phyloP scores from a whole-genome alignment of 768 basidiomycete species.

The Agaricus sinodeliciosus region DNA sequence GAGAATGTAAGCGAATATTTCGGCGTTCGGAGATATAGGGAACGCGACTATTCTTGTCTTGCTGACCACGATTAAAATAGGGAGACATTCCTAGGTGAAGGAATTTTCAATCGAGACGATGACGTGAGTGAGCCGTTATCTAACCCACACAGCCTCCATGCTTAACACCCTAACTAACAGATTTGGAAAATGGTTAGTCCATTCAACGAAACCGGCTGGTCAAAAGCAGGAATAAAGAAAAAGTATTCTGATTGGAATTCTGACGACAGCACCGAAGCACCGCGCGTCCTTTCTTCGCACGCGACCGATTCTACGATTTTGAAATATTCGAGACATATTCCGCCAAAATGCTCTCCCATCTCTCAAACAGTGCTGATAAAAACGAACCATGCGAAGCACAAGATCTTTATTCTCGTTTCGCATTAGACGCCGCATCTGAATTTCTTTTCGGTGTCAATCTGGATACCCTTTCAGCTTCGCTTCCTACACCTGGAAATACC shows the following conservation, averaged over 20 bases:
- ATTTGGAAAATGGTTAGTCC: slow-evolving; percentile 57
- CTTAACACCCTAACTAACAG: slow-evolving; percentile 18
- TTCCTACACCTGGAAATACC: slow-evolving; percentile 43
- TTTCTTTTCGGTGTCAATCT: slow-evolving; percentile 66
- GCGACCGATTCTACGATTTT: slow-evolving; percentile 66
- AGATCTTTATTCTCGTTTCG: slow-evolving; percentile 62
- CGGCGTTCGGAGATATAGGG: not conserved
- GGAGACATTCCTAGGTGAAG: slow-evolving; percentile 62
- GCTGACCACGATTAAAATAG: slow-evolving; percentile 17
- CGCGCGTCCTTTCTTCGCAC: slow-evolving; percentile 68
- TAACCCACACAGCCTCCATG: not conserved
- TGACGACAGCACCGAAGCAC: slow-evolving; percentile 52
- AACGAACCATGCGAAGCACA: slow-evolving; percentile 52
- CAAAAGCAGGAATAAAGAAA: not conserved
- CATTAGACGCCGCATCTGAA: slow-evolving; percentile 66
- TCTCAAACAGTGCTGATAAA: slow-evolving; percentile 33
- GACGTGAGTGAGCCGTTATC: slow-evolving; percentile 33
- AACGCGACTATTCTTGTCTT: not conserved
- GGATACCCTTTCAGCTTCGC: slow-evolving; percentile 47
- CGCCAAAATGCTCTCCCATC: slow-evolving; percentile 37
- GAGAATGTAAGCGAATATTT: slow-evolving; percentile 43
- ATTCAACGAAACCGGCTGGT: not conserved
- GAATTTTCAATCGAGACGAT: slow-evolving; percentile 76
- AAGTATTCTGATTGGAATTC: not conserved
- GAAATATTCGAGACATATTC: slow-evolving; percentile 58